These are phyloP conservation scores for Fusarium begoniae DNA, from an alignment of 2,329 filamentous ascomycete species.

Conservation along the genomic window DNA sequence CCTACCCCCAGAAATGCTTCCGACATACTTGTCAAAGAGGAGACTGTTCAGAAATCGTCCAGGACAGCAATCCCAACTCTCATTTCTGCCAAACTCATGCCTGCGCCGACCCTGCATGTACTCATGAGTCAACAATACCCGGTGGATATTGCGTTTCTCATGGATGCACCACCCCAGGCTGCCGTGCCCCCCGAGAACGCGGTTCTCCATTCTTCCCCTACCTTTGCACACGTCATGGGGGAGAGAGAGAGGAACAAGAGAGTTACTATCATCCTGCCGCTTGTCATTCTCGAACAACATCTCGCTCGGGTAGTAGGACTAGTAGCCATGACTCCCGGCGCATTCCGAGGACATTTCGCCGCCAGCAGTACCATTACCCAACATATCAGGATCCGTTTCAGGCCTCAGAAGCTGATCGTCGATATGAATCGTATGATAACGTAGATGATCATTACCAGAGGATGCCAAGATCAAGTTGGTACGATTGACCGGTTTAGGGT, in stretches of 20 bases:
- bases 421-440: neutral
- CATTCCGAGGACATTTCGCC: neutral
- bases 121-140: neutral
- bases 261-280: fast-evolving
- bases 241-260: neutral
- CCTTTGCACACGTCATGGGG: slow-evolving; percentile 3
- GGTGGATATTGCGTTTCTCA: slow-evolving; percentile 9
- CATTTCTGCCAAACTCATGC: slow-evolving; percentile 16
- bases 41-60: neutral
- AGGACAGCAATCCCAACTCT: neutral
- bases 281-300: neutral
- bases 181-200: neutral
- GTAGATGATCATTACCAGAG: neutral
- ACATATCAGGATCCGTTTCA: neutral
- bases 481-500: neutral
- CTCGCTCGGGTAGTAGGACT: neutral
- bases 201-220: neutral
- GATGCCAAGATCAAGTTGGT: neutral
- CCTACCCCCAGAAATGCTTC: neutral
- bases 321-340: neutral
- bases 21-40: neutral
- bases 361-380: neutral
- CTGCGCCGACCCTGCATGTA: slow-evolving; percentile 12
- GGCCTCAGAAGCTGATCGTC: neutral
- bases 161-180: slow-evolving; percentile 1